phyloP scores from a whole-genome alignment of 1,284 basidiomycete genomes.

The Boletus mariae region DNA sequence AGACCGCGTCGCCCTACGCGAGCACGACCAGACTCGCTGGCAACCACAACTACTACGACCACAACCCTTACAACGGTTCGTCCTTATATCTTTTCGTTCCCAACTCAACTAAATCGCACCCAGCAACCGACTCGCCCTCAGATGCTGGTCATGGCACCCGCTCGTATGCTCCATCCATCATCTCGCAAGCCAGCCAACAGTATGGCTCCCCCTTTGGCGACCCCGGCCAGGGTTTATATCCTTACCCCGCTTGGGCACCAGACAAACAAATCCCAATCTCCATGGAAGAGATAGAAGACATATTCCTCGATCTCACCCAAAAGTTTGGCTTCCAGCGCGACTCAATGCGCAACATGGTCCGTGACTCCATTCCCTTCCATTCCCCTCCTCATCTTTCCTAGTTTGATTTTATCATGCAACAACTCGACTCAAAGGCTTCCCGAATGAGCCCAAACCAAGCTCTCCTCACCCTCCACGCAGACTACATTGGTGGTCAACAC shows the following conservation, averaged over 20 bases:
- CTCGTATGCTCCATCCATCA: slow-evolving; percentile 50
- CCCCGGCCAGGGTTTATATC: slow-evolving; percentile 60
- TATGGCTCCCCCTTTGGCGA: slow-evolving; percentile 58
- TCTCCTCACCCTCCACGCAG: slow-evolving; percentile 92
- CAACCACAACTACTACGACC: slow-evolving; percentile 27
- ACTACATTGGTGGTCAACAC: slow-evolving; percentile 97
- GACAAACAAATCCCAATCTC: slow-evolving; percentile 95
- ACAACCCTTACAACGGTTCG: slow-evolving; percentile 21
- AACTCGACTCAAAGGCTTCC: slow-evolving; percentile 94
- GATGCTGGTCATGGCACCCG: slow-evolving; percentile 43
- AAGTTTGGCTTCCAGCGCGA: slow-evolving; percentile 99
- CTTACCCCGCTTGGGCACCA: slow-evolving; percentile 92
- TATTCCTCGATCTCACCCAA: slow-evolving; percentile 96
- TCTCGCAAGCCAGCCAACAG: slow-evolving; percentile 54
- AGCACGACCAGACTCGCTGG: slow-evolving; percentile 33
- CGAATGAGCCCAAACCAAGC: slow-evolving; percentile 99
- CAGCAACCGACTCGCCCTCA: slow-evolving; percentile 38
- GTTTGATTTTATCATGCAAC: slow-evolving; percentile 99
- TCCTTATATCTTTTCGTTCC: not conserved
- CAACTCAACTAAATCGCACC: slow-evolving; percentile 23
- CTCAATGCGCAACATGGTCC: slow-evolving; percentile 86
- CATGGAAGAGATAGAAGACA: slow-evolving; percentile 98
- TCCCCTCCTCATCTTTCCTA: slow-evolving; percentile 27
- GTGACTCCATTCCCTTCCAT: slow-evolving; percentile 23
- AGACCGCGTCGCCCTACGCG: slow-evolving; percentile 28